A percentile compares a stretch with the other conserved stretches of the same genome.
phyloP scores from a whole-genome alignment of 78 protist species.

The Chrysochromulina parva region DNA sequence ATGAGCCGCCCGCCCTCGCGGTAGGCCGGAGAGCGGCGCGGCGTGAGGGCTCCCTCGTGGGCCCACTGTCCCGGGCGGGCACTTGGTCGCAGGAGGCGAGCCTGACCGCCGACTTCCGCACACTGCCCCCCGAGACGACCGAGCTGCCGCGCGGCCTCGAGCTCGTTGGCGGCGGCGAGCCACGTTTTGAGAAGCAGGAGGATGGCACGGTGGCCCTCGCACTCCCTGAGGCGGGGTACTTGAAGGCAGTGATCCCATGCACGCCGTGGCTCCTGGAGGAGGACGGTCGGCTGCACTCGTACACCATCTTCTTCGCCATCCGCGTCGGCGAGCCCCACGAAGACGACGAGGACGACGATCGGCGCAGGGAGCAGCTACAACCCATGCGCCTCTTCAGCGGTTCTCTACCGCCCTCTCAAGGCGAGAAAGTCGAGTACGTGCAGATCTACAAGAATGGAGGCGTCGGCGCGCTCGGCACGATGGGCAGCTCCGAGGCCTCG shows the following conservation, averaged over 20 bases:
- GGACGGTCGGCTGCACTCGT: not conserved
- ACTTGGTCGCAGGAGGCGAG: no score
- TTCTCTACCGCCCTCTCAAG: not conserved
- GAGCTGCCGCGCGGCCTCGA: not conserved
- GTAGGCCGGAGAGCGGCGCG: no score
- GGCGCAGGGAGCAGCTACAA: not conserved
- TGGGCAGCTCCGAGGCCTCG: not conserved
- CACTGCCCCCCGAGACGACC: no score
- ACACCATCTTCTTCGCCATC: not conserved
- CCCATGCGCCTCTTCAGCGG: not conserved
- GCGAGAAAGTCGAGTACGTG: not conserved
- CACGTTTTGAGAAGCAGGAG: not conserved
- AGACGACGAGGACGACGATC: not conserved
- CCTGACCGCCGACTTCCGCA: not conserved
- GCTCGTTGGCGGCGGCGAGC: not conserved
- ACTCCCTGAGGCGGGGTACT: not conserved
- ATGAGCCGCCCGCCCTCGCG: no score
- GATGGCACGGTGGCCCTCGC: not conserved
- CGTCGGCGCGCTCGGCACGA: slow-evolving; percentile 8
- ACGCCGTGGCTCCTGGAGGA: not conserved
- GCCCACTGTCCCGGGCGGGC: no score
- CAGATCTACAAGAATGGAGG: slow-evolving; percentile 29
- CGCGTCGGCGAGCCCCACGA: not conserved
- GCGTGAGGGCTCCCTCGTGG: no score
- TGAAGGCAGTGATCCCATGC: no score